Conservation (phyloP, 257 asterid species). For the Nicotiana noctiflora region DNA sequence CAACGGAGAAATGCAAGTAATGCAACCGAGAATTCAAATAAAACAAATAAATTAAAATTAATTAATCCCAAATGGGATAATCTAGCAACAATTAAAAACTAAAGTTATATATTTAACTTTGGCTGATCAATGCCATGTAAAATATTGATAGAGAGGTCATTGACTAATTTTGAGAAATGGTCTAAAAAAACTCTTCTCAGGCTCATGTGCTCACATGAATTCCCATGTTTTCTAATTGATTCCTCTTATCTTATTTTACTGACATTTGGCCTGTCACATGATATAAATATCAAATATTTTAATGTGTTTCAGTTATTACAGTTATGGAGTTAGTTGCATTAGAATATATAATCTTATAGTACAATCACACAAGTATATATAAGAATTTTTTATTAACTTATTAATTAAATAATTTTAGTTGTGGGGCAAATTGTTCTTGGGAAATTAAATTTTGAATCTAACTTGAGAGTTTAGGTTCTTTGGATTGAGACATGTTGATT, state of each 20-base stretch:
- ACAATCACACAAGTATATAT: not conserved
- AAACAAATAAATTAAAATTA: not conserved
- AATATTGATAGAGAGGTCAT: slow-evolving; percentile 3
- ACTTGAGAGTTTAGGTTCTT: slow-evolving; percentile 19
- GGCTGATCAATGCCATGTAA: not conserved
- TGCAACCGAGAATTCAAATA: not conserved
- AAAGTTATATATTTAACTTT: not conserved
- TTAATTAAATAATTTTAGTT: not conserved
- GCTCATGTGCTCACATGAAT: slow-evolving; percentile 49
- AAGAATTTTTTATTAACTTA: slow-evolving; percentile 13
- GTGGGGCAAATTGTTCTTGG: slow-evolving; percentile 26
- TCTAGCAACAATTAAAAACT: not conserved
- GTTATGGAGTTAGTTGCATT: slow-evolving; percentile 47
- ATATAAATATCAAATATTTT: slow-evolving; percentile 12
- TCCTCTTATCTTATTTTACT: slow-evolving; percentile 9
- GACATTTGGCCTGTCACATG: not conserved
- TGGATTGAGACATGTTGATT: slow-evolving; percentile 22
- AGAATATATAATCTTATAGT: slow-evolving; percentile 4
- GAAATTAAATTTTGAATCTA: slow-evolving; percentile 18
- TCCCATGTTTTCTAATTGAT: slow-evolving; percentile 21
- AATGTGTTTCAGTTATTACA: slow-evolving; percentile 43
- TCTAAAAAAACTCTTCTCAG: slow-evolving; percentile 16
- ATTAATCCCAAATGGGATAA: not conserved
- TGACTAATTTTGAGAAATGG: slow-evolving; percentile 17
- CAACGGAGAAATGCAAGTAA: too few relatives aligned